Percentiles rank a stretch among this genome's conserved stretches.
phyloP scores from a whole-genome alignment of 441 rosid genomes.

The Populus hybrid region DNA sequence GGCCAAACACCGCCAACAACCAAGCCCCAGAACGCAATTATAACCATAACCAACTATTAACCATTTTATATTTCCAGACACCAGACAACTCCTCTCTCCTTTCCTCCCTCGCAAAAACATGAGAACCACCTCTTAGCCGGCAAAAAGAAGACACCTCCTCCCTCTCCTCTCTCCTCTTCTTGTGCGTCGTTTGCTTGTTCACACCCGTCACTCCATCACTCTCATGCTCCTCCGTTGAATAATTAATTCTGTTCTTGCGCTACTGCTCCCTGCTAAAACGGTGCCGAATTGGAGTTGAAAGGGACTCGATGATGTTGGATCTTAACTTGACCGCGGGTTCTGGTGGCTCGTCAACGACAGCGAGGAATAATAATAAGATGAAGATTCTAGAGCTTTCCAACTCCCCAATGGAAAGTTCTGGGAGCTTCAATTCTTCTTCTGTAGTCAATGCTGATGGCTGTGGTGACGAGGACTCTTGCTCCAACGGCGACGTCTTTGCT shows the following conservation, averaged over 20 bases:
- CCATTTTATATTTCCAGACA: background rate
- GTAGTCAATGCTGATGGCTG: conserved; percentile 23
- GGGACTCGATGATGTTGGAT: conserved; percentile 30
- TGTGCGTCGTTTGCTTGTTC: background rate
- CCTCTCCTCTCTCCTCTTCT: background rate
- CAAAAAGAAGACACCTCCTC: background rate
- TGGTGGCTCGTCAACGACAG: conserved; percentile 3
- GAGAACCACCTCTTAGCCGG: background rate
- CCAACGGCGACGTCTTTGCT: conserved; percentile 19
- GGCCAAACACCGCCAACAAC: too few species aligned
- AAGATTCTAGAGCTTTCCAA: conserved; percentile 15
- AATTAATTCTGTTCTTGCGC: background rate
- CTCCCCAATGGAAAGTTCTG: conserved; percentile 31
- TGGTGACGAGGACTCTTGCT: conserved; percentile 31
- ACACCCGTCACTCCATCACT: background rate
- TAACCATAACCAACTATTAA: background rate
- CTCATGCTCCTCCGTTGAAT: background rate
- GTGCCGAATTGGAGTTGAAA: background rate
- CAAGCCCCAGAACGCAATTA: background rate
- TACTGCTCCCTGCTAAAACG: background rate
- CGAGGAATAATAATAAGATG: background rate
- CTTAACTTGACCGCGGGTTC: conserved; percentile 33
- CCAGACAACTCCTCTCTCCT: background rate
- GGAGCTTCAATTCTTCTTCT: conserved; percentile 45
- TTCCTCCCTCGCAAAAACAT: background rate